phyloP scores from a whole-genome alignment of 495 filamentous ascomycete genomes.

The Mytilinidion resinicola region DNA sequence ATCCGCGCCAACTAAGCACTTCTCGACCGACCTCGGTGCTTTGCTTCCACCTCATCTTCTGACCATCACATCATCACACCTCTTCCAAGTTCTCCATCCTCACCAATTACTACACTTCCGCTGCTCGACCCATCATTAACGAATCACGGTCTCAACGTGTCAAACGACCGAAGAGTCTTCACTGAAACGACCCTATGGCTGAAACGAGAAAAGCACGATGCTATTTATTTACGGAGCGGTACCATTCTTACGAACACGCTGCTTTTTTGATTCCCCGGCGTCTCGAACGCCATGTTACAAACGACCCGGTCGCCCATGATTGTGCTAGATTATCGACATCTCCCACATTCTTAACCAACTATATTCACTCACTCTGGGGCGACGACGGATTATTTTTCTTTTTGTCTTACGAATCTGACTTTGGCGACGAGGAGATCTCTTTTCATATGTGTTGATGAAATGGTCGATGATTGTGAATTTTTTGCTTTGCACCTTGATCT shows the following conservation, averaged over 20 bases:
- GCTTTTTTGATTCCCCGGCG: slow-evolving; percentile 25
- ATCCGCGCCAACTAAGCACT: slow-evolving; percentile 73
- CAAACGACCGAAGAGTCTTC: slow-evolving; percentile 4
- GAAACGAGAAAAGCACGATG: slow-evolving; percentile 26
- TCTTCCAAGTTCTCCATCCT: background rate
- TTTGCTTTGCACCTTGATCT: background rate
- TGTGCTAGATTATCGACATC: background rate
- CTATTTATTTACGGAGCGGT: background rate
- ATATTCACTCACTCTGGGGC: slow-evolving; percentile 1
- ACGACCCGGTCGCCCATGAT: slow-evolving; percentile 6
- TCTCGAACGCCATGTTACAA: slow-evolving; percentile 23
- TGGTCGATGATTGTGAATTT: background rate
- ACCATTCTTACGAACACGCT: background rate
- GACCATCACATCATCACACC: slow-evolving; percentile 1
- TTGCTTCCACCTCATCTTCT: background rate
- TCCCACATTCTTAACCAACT: background rate
- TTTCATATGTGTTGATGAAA: slow-evolving; percentile 3
- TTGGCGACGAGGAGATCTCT: background rate
- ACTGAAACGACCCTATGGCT: slow-evolving; percentile 24
- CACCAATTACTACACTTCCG: background rate
- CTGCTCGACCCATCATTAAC: slow-evolving; percentile 5
- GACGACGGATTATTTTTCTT: slow-evolving; percentile 1
- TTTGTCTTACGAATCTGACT: background rate
- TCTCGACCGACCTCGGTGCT: background rate
- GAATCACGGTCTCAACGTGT: slow-evolving; percentile 23